Base-by-base conservation (phyloP, 2,329 filamentous ascomycete genomes). In the Colletotrichum destructivum region DNA sequence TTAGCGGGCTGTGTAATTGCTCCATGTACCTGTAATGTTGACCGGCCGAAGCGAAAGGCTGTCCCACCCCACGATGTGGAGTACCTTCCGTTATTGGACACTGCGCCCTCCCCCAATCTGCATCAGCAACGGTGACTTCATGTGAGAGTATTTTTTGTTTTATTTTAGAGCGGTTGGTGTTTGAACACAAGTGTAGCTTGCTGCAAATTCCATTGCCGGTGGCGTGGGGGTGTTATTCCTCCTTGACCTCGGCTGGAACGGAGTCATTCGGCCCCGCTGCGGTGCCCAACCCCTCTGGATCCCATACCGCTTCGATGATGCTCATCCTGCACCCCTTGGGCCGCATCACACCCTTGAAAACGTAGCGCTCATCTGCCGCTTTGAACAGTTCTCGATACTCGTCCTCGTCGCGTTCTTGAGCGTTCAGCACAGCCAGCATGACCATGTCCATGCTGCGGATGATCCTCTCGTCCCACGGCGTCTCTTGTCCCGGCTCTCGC, bases 391-490 rank as follows among this genome's bases (percentile, higher is more conserved):
- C 77, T 42, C 77, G 75, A 69, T 88, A 89, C 72, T 87, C 86
- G 7, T 77, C 76, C 71, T 85, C 83, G 3, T 81, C 80, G 11
- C 87, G 81, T 78, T 89, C 88, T 75, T 87, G 83, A 2, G 86
- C 83, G 73, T 89, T 89, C 47, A 88, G 79, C 44, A 88, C 71
- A 12, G 82, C 82, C 76, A 88, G 75, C 87, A 89, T 88, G 3
- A 87, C 78, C 73, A 88, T 76, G 73, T 88, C 87, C 84, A 88
- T 87, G 44, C 82, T 81, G 15, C 84, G 78, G 68, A 87, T 84
- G 51, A 86, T 77, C 72, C 81, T 84, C 75, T 87, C 84, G 70
- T 87, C 85, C 82, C 83, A 85, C 1, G 81, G 75, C 26, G 78
- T 80, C 73, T 86, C 83, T 3, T 73, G 75, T 0, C 82, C 82